Evolutionary conservation across 2,329 filamentous ascomycete genomes (phyloP).

Genomic region (Pseudogymnoascus sp.): DNA sequence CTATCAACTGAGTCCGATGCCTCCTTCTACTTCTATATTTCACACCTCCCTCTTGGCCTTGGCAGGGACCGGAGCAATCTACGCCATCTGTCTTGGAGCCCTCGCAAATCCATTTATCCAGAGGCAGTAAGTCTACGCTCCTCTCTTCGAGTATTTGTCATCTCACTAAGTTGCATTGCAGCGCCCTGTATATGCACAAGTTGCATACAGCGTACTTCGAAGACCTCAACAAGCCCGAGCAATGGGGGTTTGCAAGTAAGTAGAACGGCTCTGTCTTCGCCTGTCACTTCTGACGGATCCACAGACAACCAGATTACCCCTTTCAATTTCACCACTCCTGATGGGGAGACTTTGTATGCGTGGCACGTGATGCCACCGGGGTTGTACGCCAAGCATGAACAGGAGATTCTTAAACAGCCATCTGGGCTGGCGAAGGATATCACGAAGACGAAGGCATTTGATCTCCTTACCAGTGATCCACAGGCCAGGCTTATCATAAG

Average conservation of each 20-base stretch:
- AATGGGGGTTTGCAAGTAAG: constrained; percentile 79
- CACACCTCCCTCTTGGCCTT: constrained; percentile 45
- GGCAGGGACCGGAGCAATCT: constrained; percentile 54
- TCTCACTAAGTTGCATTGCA: constrained; percentile 10
- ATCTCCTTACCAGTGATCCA: constrained; percentile 55
- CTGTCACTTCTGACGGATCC: neutral
- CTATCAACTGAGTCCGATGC: neutral
- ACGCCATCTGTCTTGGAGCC: constrained; percentile 57
- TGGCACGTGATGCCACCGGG: constrained; percentile 86
- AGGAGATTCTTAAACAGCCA: constrained; percentile 46
- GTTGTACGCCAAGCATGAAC: constrained; percentile 66
- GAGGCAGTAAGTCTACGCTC: constrained; percentile 56
- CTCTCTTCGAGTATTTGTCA: neutral
- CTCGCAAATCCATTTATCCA: constrained; percentile 67
- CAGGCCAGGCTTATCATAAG: constrained; percentile 57
- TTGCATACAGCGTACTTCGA: constrained; percentile 66
- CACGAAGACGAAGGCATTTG: constrained; percentile 50
- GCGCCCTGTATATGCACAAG: constrained; percentile 77
- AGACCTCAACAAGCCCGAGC: constrained; percentile 68
- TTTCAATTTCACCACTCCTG: constrained; percentile 67
- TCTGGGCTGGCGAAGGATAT: constrained; percentile 40
- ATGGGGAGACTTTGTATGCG: constrained; percentile 72
- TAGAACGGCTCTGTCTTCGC: constrained; percentile 12
- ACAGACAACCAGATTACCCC: constrained; percentile 81
- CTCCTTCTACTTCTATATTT: neutral